phyloP scores from a whole-genome alignment of 139 green algal species.

The Picochlorum sp. region DNA sequence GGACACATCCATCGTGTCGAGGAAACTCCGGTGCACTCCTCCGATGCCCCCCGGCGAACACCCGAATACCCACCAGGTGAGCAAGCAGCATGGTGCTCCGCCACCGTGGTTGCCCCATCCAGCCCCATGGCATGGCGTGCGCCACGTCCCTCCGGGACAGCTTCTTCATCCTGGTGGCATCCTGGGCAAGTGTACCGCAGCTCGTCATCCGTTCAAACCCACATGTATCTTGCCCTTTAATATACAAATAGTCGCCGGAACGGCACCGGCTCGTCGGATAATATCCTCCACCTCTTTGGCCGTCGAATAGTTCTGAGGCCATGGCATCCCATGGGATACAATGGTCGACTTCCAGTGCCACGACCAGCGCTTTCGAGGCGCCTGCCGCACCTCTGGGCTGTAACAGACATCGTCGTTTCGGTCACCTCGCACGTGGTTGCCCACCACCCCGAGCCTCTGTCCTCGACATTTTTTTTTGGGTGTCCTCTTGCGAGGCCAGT shows the following conservation, averaged over 20 bases:
- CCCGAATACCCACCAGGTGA: conserved; percentile 58
- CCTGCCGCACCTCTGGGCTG: conserved; percentile 57
- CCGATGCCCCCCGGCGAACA: conserved; percentile 79
- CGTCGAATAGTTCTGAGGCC: conserved; percentile 83
- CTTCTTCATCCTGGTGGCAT: conserved; percentile 57
- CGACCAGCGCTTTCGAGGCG: conserved; percentile 47
- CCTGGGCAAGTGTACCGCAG: conserved; percentile 28
- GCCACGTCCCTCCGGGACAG: conserved; percentile 77
- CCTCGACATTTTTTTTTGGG: not conserved
- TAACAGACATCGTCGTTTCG: not conserved
- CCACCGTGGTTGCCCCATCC: conserved; percentile 91
- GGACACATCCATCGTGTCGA: conserved; percentile 79
- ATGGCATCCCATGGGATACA: conserved; percentile 95
- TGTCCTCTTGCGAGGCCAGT: too few relatives aligned
- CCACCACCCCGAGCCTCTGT: not conserved
- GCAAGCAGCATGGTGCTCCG: conserved; percentile 87
- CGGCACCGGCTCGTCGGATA: conserved; percentile 52
- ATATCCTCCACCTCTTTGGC: conserved; percentile 79
- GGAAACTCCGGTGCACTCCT: conserved; percentile 70
- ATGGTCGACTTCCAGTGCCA: conserved; percentile 98
- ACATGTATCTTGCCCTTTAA: conserved; percentile 63
- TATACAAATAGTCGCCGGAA: conserved; percentile 91
- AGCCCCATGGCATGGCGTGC: conserved; percentile 41
- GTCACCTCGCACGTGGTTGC: not conserved
- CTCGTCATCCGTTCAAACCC: conserved; percentile 40